Evolutionary conservation across 2,329 filamentous ascomycete species (phyloP).

Genomic region (Epichloe brachyelytri): DNA sequence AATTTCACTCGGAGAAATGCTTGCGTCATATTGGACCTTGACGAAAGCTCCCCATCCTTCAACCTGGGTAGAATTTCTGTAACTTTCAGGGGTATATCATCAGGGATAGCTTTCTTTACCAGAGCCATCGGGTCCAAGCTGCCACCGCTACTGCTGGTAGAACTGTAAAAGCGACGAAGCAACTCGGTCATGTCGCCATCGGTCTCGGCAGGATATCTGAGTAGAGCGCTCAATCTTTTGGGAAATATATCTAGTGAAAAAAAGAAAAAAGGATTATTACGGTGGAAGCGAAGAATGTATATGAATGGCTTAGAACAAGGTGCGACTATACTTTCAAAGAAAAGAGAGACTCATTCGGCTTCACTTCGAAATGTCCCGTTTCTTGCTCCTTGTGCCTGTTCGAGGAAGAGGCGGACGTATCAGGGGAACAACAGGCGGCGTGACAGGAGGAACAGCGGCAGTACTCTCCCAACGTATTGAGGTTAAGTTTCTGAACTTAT

Average conservation of each 20-base stretch:
- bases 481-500: neutral
- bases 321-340: conserved; percentile 63
- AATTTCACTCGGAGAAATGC: conserved; percentile 26
- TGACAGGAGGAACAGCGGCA: neutral
- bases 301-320: neutral
- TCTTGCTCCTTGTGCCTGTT: conserved; percentile 42
- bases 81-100: conserved; percentile 51
- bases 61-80: conserved; percentile 72
- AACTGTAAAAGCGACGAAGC: conserved; percentile 37
- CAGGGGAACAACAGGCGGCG: conserved; percentile 2
- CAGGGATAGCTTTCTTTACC: conserved; percentile 50
- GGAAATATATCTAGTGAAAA: conserved; percentile 61
- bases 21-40: conserved; percentile 52
- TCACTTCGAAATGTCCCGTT: conserved; percentile 69
- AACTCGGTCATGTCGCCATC: conserved; percentile 36
- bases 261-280: too few species aligned
- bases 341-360: conserved; percentile 72
- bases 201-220: conserved; percentile 34
- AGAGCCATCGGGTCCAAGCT: conserved; percentile 39
- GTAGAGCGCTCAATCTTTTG: conserved; percentile 46
- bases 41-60: conserved; percentile 92
- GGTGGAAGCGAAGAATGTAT: too few species aligned
- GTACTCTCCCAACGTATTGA: conserved; percentile 14
- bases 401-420: conserved; percentile 6
- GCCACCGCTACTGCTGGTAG: conserved; percentile 34